phyloP scores from a whole-genome alignment of 495 filamentous ascomycete species.

The Clohesyomyces aquaticus region DNA sequence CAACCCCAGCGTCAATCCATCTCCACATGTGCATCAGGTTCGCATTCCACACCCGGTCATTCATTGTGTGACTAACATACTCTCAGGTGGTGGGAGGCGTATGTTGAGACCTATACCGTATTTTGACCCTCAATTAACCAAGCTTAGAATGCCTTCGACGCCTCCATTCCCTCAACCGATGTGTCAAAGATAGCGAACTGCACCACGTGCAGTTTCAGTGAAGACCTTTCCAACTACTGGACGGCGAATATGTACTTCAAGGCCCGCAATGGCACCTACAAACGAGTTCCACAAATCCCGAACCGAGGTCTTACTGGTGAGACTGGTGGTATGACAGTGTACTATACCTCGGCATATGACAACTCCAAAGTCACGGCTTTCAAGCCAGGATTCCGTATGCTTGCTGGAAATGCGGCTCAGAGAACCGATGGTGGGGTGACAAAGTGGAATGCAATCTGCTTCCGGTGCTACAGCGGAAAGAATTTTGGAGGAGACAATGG shows the following conservation, averaged over 20 bases:
- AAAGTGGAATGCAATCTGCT: slow-evolving; percentile 29
- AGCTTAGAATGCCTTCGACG: slow-evolving; percentile 9
- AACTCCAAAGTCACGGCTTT: slow-evolving; percentile 28
- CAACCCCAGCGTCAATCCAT: slow-evolving; percentile 10
- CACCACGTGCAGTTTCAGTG: slow-evolving; percentile 17
- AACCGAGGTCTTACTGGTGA: slow-evolving; percentile 23
- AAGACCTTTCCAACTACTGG: slow-evolving; percentile 19
- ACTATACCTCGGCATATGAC: slow-evolving; percentile 20
- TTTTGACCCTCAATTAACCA: background rate
- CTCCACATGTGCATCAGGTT: slow-evolving; percentile 20
- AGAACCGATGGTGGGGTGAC: slow-evolving; percentile 3
- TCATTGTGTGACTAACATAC: background rate
- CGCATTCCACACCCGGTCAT: background rate
- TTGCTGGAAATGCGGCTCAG: slow-evolving; percentile 23
- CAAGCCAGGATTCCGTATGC: slow-evolving; percentile 39
- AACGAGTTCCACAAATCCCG: slow-evolving; percentile 32
- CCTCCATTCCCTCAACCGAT: slow-evolving; percentile 13
- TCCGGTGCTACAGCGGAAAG: slow-evolving; percentile 27
- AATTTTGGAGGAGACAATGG: slow-evolving; percentile 34
- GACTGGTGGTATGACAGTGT: slow-evolving; percentile 24
- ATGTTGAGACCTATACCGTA: background rate
- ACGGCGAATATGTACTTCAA: slow-evolving; percentile 22
- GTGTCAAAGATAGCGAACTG: slow-evolving; percentile 13
- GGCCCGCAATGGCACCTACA: slow-evolving; percentile 13
- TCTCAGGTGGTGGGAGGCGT: slow-evolving; percentile 11